Percentiles rank a stretch among this genome's conserved stretches.
Evolutionary conservation across 2,329 filamentous ascomycete genomes (phyloP).

Genomic region (Aureobasidium sp.): DNA sequence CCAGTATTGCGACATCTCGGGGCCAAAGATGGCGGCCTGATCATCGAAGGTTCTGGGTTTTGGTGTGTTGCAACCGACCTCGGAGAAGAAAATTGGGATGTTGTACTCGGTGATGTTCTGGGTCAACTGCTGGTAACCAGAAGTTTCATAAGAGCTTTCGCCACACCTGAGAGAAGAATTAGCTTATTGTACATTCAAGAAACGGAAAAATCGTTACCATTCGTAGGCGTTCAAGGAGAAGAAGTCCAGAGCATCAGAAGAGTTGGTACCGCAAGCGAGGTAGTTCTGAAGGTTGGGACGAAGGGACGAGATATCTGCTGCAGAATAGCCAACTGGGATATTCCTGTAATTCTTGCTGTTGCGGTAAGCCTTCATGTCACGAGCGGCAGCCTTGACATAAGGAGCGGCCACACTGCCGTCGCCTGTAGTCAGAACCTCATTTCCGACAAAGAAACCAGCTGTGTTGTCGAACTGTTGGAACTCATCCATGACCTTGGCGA

Average conservation of each 20-base stretch:
- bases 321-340: conserved; percentile 81
- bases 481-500: conserved; percentile 65
- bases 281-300: conserved; percentile 65
- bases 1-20: conserved; percentile 63
- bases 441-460: conserved; percentile 79
- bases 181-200: too few relatives aligned
- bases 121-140: conserved; percentile 66
- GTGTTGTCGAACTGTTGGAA: conserved; percentile 74
- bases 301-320: conserved; percentile 72
- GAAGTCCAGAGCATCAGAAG: conserved; percentile 68
- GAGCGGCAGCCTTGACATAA: conserved; percentile 73
- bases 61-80: conserved; percentile 72
- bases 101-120: conserved; percentile 61
- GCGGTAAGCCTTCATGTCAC: conserved; percentile 77
- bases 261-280: conserved; percentile 67
- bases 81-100: conserved; percentile 84
- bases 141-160: conserved; percentile 45
- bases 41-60: conserved; percentile 60
- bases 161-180: conserved; percentile 46
- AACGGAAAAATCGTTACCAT: conserved; percentile 27
- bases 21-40: conserved; percentile 68
- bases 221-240: conserved; percentile 82
- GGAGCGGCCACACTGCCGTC: conserved; percentile 61
- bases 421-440: conserved; percentile 65
- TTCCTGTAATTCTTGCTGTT: conserved; percentile 68